Conservation (phyloP, 2,329 filamentous ascomycete genomes). For the Botrytis fabae region DNA sequence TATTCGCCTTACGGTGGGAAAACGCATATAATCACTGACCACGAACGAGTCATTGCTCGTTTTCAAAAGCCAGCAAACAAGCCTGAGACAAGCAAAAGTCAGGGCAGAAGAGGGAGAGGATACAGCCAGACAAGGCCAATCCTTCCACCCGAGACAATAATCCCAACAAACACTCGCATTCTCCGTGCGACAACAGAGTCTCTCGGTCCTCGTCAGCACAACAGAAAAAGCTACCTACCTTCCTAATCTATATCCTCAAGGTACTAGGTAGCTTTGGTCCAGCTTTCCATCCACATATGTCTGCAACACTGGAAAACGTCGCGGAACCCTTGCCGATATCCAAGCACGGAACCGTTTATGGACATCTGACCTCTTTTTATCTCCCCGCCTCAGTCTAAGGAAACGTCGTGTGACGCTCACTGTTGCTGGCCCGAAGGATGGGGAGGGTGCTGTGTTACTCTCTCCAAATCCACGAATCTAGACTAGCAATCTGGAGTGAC, state of each 20-base stretch:
- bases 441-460: not conserved
- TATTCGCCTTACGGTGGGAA: not conserved
- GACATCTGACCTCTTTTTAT: slow-evolving; percentile 23
- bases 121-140: slow-evolving; percentile 3
- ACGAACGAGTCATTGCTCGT: slow-evolving; percentile 16
- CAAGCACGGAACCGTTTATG: slow-evolving; percentile 22
- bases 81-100: not conserved
- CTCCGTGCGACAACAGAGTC: slow-evolving; percentile 5
- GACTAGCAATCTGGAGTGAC: not conserved
- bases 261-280: slow-evolving; percentile 3
- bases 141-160: slow-evolving; percentile 11
- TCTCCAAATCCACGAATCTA: not conserved
- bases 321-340: slow-evolving; percentile 19
- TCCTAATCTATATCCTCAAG: slow-evolving; percentile 10
- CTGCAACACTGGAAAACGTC: not conserved
- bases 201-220: slow-evolving; percentile 17
- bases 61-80: not conserved
- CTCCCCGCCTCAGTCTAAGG: slow-evolving; percentile 6
- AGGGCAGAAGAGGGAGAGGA: not conserved
- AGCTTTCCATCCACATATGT: not conserved
- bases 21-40: slow-evolving; percentile 16
- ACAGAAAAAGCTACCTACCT: slow-evolving; percentile 10
- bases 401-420: slow-evolving; percentile 17
- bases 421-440: not conserved
- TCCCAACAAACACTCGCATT: slow-evolving; percentile 18